These are phyloP conservation scores for Gremmenia infestans DNA, from an alignment of 2,329 filamentous ascomycete species.

Conservation along the genomic window DNA sequence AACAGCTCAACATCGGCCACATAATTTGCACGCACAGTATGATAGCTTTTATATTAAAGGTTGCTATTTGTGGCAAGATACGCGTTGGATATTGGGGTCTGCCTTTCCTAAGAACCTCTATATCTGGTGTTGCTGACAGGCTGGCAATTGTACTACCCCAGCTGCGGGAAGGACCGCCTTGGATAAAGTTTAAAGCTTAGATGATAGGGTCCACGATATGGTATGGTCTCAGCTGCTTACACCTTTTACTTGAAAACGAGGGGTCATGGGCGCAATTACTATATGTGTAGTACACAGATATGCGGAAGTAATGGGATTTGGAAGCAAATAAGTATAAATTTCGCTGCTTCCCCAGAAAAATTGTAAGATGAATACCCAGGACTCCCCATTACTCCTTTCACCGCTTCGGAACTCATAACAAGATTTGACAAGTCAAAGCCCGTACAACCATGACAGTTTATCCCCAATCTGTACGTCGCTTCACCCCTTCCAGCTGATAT, in stretches of 20 bases:
- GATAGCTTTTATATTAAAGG: background rate
- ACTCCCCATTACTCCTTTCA: too few relatives aligned
- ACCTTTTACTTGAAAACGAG: background rate
- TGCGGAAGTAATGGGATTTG: too few relatives aligned
- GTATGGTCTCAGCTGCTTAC: background rate
- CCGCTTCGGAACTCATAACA: background rate
- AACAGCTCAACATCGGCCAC: background rate
- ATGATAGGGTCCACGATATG: background rate
- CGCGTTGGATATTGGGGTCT: background rate
- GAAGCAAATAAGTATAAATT: too few relatives aligned
- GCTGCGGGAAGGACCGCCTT: background rate
- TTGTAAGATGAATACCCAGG: too few relatives aligned
- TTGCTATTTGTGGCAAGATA: background rate
- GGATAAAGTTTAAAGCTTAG: background rate
- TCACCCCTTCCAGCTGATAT: background rate
- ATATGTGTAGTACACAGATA: too few relatives aligned
- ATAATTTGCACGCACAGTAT: background rate
- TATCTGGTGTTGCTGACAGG: too few relatives aligned
- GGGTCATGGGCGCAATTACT: background rate
- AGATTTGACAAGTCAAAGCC: background rate
- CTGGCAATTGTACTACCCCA: background rate
- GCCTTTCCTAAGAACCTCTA: background rate
- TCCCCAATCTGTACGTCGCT: background rate
- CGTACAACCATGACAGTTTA: background rate
- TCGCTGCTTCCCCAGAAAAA: too few relatives aligned